These are phyloP conservation scores for Auricularia cornea DNA, from an alignment of 768 basidiomycete species.

Conservation along the genomic window DNA sequence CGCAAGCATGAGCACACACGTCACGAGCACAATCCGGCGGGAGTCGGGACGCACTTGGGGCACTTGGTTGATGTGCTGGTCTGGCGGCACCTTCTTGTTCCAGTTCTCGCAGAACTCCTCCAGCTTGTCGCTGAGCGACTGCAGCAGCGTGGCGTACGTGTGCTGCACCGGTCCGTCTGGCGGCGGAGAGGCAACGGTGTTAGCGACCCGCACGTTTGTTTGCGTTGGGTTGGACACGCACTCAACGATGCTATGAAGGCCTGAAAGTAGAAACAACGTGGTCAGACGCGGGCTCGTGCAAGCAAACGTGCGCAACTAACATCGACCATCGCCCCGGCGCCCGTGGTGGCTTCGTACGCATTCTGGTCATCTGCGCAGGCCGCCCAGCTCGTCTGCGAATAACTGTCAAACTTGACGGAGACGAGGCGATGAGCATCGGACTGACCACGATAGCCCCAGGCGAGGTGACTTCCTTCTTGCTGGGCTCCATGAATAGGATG, in stretches of 20 bases:
- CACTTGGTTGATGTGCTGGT: not conserved
- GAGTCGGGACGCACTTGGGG: not conserved
- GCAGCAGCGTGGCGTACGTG: not conserved
- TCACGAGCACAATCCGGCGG: too few species aligned
- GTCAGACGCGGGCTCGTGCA: not conserved
- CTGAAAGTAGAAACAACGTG: conserved; percentile 5
- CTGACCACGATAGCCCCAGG: not conserved
- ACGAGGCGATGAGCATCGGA: not conserved
- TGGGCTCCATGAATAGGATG: not conserved
- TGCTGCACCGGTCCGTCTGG: not conserved
- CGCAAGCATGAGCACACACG: too few species aligned
- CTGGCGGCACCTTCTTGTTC: not conserved
- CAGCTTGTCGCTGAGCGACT: not conserved
- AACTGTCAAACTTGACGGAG: not conserved
- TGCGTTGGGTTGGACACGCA: not conserved
- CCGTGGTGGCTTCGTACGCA: conserved; percentile 8
- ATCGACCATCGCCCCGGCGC: conserved; percentile 14
- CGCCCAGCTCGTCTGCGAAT: conserved; percentile 14
- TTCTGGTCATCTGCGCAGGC: conserved; percentile 17
- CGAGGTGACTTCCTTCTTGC: not conserved
- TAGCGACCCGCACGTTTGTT: not conserved
- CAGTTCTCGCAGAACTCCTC: not conserved
- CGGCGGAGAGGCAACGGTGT: not conserved
- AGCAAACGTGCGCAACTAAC: conserved; percentile 3
- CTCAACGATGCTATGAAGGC: conserved; percentile 12